Evolutionary conservation across 73 alveolate species (phyloP).

Genomic region (Breviolum minutum): DNA sequence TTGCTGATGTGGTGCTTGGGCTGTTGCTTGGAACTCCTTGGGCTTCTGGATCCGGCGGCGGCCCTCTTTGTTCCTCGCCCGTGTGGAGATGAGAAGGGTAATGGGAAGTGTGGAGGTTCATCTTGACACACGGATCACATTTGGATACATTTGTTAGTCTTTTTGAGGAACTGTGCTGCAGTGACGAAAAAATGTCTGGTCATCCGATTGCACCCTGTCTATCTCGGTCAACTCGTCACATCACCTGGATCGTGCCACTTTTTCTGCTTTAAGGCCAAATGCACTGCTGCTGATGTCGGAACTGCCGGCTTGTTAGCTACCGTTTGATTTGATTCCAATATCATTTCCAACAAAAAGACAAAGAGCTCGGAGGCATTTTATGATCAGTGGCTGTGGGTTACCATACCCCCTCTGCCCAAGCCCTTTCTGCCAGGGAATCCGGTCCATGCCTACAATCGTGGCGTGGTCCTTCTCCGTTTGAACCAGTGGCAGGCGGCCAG

Average conservation of each 20-base stretch:
- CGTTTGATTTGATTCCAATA: not conserved
- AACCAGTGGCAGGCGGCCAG: constrained; percentile 25
- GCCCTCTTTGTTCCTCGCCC: constrained; percentile 11
- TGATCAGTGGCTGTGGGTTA: not conserved
- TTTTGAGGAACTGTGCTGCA: not conserved
- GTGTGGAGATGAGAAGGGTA: not conserved
- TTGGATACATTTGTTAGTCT: not conserved
- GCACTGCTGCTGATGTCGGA: constrained; percentile 23
- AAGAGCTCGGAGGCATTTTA: not conserved
- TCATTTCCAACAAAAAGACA: not conserved
- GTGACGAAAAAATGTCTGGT: not conserved
- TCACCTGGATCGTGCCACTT: not conserved
- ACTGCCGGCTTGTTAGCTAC: constrained; percentile 13
- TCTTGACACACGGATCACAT: too few species aligned
- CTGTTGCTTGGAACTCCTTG: constrained; percentile 44
- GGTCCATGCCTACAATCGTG: constrained; percentile 56
- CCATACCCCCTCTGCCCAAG: not conserved
- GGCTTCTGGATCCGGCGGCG: not conserved
- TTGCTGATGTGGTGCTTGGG: constrained; percentile 37
- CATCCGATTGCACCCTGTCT: not conserved
- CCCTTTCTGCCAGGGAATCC: constrained; percentile 10
- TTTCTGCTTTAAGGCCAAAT: constrained; percentile 5
- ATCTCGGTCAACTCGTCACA: not conserved
- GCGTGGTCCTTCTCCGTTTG: constrained; percentile 19
- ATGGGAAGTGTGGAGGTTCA: not conserved